Evolutionary conservation across 352 stramenopile species (phyloP), one percentile per base, ranked within the genome.

Genomic region (Phytophthora sp.): DNA sequence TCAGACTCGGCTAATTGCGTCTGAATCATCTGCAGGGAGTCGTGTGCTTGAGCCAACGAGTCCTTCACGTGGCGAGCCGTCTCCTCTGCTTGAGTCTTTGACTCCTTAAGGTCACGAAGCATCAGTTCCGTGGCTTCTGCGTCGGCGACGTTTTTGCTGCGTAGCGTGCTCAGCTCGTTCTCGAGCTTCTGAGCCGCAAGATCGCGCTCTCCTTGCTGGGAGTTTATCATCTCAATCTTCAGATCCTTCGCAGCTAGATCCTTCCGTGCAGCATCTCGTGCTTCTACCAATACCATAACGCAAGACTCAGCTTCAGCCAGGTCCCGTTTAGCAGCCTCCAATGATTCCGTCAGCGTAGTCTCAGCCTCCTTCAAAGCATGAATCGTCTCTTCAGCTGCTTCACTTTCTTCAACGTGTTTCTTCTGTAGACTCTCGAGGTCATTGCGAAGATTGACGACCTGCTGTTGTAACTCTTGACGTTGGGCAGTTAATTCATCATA

Each of bases 211-310:
- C 71, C 63, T 56, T 79, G 66, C n/a, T 70, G 62, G 3, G 53
- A 63, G 8, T 42, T 76, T 62, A 79, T 49, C 62, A 79, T 64
- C 24, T 76, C 71, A 26, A 79, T 73, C 50, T 70, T 76, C n/a
- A 79, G 61, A 23, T 79, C 71, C 46, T 62, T 79, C 4, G 62
- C 62, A 9, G 57, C 44, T 15, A 78, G 33, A 39, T 68, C 54
- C 44, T 72, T 77, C 59, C 59, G 63, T 29, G 63, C 62, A 11
- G 66, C 61, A 66, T 79, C 71, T 38, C 71, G 54, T 21, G 77
- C 68, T 53, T 70, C 68, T 20, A 73, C 72, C 20, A 79, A 27
- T 30, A 64, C 64, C 59, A 77, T 69, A 31, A 76, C 59, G 20
- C 58, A 73, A 15, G 72, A 58, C 27, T 79, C 72, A 26, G 69